These are phyloP conservation scores for Amanita pseudoporphyria DNA, from an alignment of 768 basidiomycete genomes.

Conservation along the genomic window DNA sequence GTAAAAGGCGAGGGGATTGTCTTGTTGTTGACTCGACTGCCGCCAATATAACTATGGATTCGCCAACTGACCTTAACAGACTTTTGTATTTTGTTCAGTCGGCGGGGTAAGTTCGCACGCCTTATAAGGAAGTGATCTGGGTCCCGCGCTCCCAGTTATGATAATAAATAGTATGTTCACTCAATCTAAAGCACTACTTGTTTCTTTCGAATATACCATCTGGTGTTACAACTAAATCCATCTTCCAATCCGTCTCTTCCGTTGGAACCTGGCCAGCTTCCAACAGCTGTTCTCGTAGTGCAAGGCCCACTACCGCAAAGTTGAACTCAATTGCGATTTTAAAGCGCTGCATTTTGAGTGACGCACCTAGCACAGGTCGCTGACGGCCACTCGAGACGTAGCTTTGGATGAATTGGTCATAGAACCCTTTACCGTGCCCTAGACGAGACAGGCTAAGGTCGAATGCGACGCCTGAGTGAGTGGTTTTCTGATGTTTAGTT, in stretches of 20 bases:
- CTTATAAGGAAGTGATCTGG: background rate
- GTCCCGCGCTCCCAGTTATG: background rate
- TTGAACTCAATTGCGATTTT: constrained; percentile 7
- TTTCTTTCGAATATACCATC: constrained; percentile 16
- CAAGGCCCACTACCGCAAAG: constrained; percentile 44
- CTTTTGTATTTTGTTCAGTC: constrained; percentile 8
- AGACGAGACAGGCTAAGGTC: constrained; percentile 59
- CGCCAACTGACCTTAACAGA: background rate
- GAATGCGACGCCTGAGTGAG: constrained; percentile 56
- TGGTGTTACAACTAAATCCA: constrained; percentile 50
- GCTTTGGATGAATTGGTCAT: constrained; percentile 59
- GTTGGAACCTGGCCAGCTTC: constrained; percentile 42
- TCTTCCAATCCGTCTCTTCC: constrained; percentile 48
- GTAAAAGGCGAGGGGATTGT: constrained; percentile 15
- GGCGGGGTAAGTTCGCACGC: constrained; percentile 4
- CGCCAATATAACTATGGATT: constrained; percentile 1
- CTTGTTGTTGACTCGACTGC: constrained; percentile 12
- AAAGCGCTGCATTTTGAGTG: constrained; percentile 1
- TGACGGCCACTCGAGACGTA: constrained; percentile 36
- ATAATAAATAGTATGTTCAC: background rate
- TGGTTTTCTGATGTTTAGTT: background rate
- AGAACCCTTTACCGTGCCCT: constrained; percentile 80
- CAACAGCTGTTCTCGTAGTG: constrained; percentile 54
- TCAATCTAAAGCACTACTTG: background rate
- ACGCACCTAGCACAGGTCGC: constrained; percentile 51